Evolutionary conservation across 306 rosid species (phyloP).

Genomic region (Prunus campanulata): DNA sequence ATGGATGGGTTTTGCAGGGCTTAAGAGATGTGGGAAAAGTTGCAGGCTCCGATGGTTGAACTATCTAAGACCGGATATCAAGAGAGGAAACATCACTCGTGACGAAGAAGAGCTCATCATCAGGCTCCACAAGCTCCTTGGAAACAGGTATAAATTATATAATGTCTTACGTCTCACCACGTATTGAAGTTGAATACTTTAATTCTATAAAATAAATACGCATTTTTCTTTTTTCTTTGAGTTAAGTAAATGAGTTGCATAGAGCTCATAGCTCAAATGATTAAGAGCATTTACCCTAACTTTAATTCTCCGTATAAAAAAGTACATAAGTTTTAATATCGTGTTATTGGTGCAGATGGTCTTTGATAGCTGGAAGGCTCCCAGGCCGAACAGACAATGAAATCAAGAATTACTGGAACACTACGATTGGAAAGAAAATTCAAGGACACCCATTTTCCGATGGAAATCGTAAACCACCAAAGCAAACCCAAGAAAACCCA

Average conservation of each 20-base stretch:
- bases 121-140: slow-evolving; percentile 46
- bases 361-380: slow-evolving; percentile 72
- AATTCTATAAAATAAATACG: no score
- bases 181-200: no score
- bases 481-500: neutral
- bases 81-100: slow-evolving; percentile 43
- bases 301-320: no score
- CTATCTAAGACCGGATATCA: slow-evolving; percentile 45
- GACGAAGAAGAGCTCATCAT: slow-evolving; percentile 57
- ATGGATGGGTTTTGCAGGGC: slow-evolving; percentile 23
- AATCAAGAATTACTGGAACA: slow-evolving; percentile 79
- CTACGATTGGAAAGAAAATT: slow-evolving; percentile 55
- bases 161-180: no score
- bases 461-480: neutral
- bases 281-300: no score
- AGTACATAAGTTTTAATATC: no score
- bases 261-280: no score
- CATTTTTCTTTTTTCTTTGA: no score
- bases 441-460: slow-evolving; percentile 14
- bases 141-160: slow-evolving; percentile 31
- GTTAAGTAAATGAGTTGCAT: no score
- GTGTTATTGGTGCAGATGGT: slow-evolving; percentile 50
- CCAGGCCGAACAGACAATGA: slow-evolving; percentile 94
- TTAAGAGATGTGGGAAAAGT: slow-evolving; percentile 50
- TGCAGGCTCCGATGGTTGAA: slow-evolving; percentile 48